Base-by-base conservation (phyloP, 768 basidiomycete species). In the Suillus sp. region DNA sequence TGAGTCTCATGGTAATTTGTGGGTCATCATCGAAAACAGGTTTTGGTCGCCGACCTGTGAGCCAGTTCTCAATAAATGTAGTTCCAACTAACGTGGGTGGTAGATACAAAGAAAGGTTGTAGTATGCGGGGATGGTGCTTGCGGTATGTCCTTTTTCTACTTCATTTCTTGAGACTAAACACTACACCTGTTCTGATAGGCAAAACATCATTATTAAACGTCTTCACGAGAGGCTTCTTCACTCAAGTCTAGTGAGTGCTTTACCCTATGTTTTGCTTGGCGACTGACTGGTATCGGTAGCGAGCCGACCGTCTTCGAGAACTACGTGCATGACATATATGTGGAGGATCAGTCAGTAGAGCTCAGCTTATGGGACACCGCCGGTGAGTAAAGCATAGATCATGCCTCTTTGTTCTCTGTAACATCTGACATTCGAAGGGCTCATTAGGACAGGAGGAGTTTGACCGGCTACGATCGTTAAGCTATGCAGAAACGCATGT, bases 401-500 rank as follows among this genome's bases (percentile, higher is more conserved):
- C 20, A 9, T 34, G 11, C 59, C 14, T 55, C 50, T 61, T 38
- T 64, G 45, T 22, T 34, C 62, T 61, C 66, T 62, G 64, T 65
- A 69, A 69, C 64, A 65, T 74, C 66, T 74, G 71, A 75, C 72
- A 70, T 60, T 66, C 68, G 67, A 80, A 75, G 78, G 62, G 53
- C 51, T 64, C 58, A 68, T 59, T 77, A 95, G 94, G 94, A 48
- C 95, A 96, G 76, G 95, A 96, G 79, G 95, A 96, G 71, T 99
- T 99, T 71, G 96, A 96, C 73, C 83, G 95, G 51, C 78, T 99
- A 62, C 85, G 96, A 54, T 96, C 95, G 13, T 78, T 99, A n/a
- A 93, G 92, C 42, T 99, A 98, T 74, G 92, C 96, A 10, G 96
- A 98, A 76, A 97, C 96, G 1, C 93, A 98, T 77, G 91, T 98